Evolutionary conservation across 164 flowering plant species (phyloP), one percentile per base, ranked within the genome.

Genomic region (Aristolochia contorta): DNA sequence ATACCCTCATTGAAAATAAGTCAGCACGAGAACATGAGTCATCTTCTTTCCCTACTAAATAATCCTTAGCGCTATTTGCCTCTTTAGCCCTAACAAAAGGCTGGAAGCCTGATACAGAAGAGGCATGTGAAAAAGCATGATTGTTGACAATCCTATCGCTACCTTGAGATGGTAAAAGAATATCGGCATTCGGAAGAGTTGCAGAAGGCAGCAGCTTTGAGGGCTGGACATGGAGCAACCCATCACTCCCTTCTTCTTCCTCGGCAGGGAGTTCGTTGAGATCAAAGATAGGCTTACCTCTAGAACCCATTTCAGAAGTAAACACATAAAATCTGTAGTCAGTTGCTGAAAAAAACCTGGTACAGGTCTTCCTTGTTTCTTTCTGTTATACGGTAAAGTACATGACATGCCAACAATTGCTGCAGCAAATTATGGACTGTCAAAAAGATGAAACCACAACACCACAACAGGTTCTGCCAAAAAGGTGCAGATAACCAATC

Each of bases 191-290:
- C 3, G 74, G 65, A 45, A 72, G 47, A 65, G 70, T 82, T 55
- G 71, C 66, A 59, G 80, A 70, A 58, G 95, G 84, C 37, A 77
- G 68, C 23, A 81, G 75, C 71, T 76, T 85, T 51, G 84, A 83
- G 58, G 95, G 91, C 77, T 83, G 95, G 51, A 72, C 56, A 70
- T 65, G 60, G 57, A 63, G 47, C 47, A 70, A 71, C 65, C 57
- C 65, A 59, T 70, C 77, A 60, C 33, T 72, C 62, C 76, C 88
- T 62, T 85, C 96, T 52, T 74, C 84, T 58, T 79, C 91, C 59
- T 84, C 96, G 18, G 74, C 65, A 58, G 99, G 96, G 73, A 82
- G 89, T 79, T 88, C 99, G 78, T 93, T 93, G 67, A 93, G 79
- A 80, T 93, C 99, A 82, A 93, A 82, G 56, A 85, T 64, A 65